Evolutionary conservation across 495 filamentous ascomycete genomes (phyloP), one percentile per base, ranked within the genome.

Genomic region (Talaromyces proteolyticus): DNA sequence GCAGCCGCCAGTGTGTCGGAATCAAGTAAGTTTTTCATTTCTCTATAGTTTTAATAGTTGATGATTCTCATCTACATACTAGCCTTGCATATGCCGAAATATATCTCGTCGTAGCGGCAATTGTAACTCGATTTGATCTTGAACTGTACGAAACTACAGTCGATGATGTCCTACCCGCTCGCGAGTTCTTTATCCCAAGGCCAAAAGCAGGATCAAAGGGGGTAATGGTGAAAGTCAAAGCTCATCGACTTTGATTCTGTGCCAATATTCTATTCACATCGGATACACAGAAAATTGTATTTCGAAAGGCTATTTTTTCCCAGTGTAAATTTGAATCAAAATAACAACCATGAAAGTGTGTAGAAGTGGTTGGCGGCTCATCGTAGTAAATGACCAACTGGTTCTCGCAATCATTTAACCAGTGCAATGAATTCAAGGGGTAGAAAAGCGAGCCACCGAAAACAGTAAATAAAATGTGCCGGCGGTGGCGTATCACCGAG

Each of bases 1-100:
- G 63, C 11, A 49, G 49, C 0, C 34, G 63, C 5, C 10, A 36
- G 2, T 66, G 61, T 38, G 3, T 64, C 5, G 63, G 63, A 2
- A 57, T 62, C 17, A 63, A 66, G 59, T 62, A 45, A 23, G 58
- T 42, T 8, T 19, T 20, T n/a, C n/a, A n/a, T n/a, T n/a, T n/a
- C n/a, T n/a, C n/a, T n/a, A n/a, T n/a, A n/a, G n/a, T n/a, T n/a
- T n/a, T n/a, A n/a, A n/a, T n/a, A n/a, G n/a, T n/a, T n/a, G n/a
- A n/a, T n/a, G n/a, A n/a, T n/a, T n/a, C n/a, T n/a, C n/a, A n/a
- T n/a, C n/a, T n/a, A n/a, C n/a, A n/a, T n/a, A n/a, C n/a, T n/a
- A n/a, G n/a, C n/a, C n/a, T n/a, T n/a, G n/a, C n/a, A n/a, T n/a
- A n/a, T n/a, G 29, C 29, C 29, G 29, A 34, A 14, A 8, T 34